Percentiles rank a stretch among this genome's conserved stretches.
Evolutionary conservation across 2,329 filamentous ascomycete genomes (phyloP).

Genomic region (Colletotrichum chrysophilum): DNA sequence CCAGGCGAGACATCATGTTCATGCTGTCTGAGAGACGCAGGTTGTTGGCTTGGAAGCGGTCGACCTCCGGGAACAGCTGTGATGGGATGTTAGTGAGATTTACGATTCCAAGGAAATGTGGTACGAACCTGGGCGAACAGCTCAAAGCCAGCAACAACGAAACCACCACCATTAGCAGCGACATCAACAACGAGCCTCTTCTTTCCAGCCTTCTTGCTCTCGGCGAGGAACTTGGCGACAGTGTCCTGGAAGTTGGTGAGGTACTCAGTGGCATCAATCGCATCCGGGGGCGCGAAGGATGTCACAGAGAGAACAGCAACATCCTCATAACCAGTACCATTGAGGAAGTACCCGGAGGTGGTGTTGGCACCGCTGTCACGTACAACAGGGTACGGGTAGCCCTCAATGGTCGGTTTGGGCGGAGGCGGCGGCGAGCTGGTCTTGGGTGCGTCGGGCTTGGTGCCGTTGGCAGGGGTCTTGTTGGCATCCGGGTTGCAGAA

Average conservation of each 20-base stretch:
- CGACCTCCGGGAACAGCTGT: slow-evolving; percentile 54
- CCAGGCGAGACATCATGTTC: slow-evolving; percentile 45
- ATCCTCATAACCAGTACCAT: slow-evolving; percentile 36
- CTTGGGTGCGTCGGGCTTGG: neutral
- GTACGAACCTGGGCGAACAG: slow-evolving; percentile 55
- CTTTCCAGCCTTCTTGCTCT: slow-evolving; percentile 52
- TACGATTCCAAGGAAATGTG: slow-evolving; percentile 47
- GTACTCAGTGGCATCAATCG: slow-evolving; percentile 26
- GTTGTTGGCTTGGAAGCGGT: slow-evolving; percentile 54
- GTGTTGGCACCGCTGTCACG: slow-evolving; percentile 30
- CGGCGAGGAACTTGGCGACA: slow-evolving; percentile 27
- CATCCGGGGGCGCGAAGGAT: slow-evolving; percentile 27
- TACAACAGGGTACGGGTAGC: slow-evolving; percentile 35
- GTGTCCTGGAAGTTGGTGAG: slow-evolving; percentile 35
- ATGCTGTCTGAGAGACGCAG: slow-evolving; percentile 55
- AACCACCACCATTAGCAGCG: slow-evolving; percentile 63
- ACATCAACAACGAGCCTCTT: slow-evolving; percentile 66
- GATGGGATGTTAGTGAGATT: neutral
- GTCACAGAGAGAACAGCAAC: slow-evolving; percentile 36
- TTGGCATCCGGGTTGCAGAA: slow-evolving; percentile 34
- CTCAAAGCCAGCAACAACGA: slow-evolving; percentile 65
- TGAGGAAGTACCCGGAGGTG: slow-evolving; percentile 39
- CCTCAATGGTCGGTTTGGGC: slow-evolving; percentile 19
- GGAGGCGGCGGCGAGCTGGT: neutral
- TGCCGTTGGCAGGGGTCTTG: neutral